These are phyloP conservation scores for Mortierella sp. DNA, from an alignment of 371 early-diverging fungal species.

Conservation along the genomic window DNA sequence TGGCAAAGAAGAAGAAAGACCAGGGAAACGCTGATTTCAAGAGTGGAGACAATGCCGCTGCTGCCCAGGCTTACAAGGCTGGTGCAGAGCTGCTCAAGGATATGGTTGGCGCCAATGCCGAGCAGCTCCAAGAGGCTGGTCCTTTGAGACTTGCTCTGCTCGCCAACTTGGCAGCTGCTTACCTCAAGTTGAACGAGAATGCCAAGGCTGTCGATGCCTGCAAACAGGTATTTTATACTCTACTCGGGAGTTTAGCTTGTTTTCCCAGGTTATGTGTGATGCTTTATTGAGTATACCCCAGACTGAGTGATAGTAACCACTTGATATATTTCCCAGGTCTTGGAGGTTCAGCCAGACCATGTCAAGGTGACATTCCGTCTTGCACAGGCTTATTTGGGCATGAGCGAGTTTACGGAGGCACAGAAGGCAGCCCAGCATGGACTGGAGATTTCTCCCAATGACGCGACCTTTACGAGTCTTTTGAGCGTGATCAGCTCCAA, in stretches of 20 bases:
- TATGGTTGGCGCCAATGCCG: slow-evolving; percentile 26
- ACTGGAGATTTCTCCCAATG: slow-evolving; percentile 55
- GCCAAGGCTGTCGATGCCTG: slow-evolving; percentile 43
- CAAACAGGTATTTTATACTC: slow-evolving; percentile 8
- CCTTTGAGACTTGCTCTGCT: slow-evolving; percentile 30
- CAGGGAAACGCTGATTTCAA: slow-evolving; percentile 66
- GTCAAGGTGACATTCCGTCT: slow-evolving; percentile 73
- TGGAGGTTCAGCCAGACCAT: slow-evolving; percentile 63
- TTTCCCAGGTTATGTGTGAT: no score
- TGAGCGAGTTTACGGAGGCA: slow-evolving; percentile 64
- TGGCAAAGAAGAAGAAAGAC: slow-evolving; percentile 63
- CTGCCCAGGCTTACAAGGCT: slow-evolving; percentile 43
- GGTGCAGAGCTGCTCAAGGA: slow-evolving; percentile 38
- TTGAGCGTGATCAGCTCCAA: slow-evolving; percentile 35
- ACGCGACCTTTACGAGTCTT: slow-evolving; percentile 43
- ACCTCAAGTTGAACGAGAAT: slow-evolving; percentile 46
- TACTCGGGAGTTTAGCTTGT: no score
- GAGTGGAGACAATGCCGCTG: slow-evolving; percentile 42
- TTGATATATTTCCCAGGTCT: slow-evolving; percentile 53
- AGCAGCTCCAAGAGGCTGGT: slow-evolving; percentile 32
- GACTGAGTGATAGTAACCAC: no score
- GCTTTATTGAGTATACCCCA: no score
- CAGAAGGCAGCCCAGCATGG: slow-evolving; percentile 58
- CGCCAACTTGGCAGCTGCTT: slow-evolving; percentile 49
- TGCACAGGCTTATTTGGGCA: slow-evolving; percentile 65